Evolutionary conservation across 768 basidiomycete species (phyloP), one percentile per base, ranked within the genome.

Genomic region (Rossbeevera mucosa): DNA sequence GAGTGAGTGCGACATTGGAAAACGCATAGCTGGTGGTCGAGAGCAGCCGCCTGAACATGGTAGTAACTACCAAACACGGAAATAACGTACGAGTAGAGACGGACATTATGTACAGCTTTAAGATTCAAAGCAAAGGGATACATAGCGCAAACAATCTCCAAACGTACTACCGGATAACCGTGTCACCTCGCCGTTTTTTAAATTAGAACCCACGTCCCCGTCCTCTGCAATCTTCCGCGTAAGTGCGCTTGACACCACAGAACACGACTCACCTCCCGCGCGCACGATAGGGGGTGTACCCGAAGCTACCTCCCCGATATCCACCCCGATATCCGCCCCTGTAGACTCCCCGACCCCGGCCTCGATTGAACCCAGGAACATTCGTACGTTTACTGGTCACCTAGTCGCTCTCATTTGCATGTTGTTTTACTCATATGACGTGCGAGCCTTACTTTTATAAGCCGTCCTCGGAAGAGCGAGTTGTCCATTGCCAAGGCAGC

Each of bases 361-460:
- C 90, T 52, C 88, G 83, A 60, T 82, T 88, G 72, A 91, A 93
- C 1, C 93, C 93, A 18, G 94, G 96, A 48, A 98, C 70, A 70
- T 99, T 99, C 36, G 96, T 99, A 55, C 96, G 81, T 69, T 99
- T 99, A 22, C 91, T 78, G 33, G 90, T 93, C 42, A 99, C 95
- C 94, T 97, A 47, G 30, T 42, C 50, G n/a, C 14, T 18, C 20
- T 45, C 22, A 26, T 26, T 38, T 47, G 28, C n/a, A 48, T 30
- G 25, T 50, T 21, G 1, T 51, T 51, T 5, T 52, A 44, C 30
- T 16, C 21, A 9, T 25, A 44, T 29, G 30, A 40, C 38, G 44
- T 33, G 26, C 11, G 29, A 36, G 7, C 63, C 79, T 52, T 56
- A 91, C 95, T 76, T 94, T 94, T 69, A 99, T 86, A 65, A 94